A percentile compares a stretch with the other conserved stretches of the same genome.
Evolutionary conservation across 2,329 filamentous ascomycete species (phyloP).

Genomic region (Pseudocercospora eumusae): DNA sequence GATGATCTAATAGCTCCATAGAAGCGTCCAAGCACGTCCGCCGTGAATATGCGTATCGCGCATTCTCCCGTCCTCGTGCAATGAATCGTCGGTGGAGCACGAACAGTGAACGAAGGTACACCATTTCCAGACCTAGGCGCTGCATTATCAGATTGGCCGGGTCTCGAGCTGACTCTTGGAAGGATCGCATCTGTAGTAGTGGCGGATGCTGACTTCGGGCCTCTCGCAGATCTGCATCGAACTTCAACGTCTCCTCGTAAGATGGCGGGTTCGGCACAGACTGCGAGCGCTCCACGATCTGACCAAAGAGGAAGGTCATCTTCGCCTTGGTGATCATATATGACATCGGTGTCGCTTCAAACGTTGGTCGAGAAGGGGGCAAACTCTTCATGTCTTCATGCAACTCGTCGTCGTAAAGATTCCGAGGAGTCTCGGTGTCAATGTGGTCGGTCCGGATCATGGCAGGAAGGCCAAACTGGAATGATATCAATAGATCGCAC

Average conservation of each 20-base stretch:
- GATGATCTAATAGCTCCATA: conserved; percentile 75
- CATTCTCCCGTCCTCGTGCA: conserved; percentile 72
- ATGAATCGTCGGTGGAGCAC: conserved; percentile 88
- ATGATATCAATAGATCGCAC: conserved; percentile 74
- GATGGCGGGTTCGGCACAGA: conserved; percentile 61
- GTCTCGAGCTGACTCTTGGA: conserved; percentile 74
- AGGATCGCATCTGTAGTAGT: conserved; percentile 71
- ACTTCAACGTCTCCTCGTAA: conserved; percentile 63
- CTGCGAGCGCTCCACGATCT: conserved; percentile 67
- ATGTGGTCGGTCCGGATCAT: conserved; percentile 76
- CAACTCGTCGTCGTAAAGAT: conserved; percentile 80
- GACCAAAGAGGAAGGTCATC: conserved; percentile 68
- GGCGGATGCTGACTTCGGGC: conserved; percentile 69
- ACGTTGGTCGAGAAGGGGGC: conserved; percentile 66
- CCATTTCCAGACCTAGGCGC: conserved; percentile 77
- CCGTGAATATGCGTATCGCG: conserved; percentile 80
- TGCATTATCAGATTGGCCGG: conserved; percentile 71
- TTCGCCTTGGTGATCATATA: conserved; percentile 76
- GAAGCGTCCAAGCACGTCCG: conserved; percentile 83
- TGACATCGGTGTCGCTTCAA: conserved; percentile 72
- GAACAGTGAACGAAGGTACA: conserved; percentile 87
- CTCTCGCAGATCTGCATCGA: conserved; percentile 60
- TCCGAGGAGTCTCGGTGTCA: conserved; percentile 73
- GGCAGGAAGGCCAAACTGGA: conserved; percentile 61
- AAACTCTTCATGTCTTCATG: conserved; percentile 67